Conservation (phyloP, 176 grass and related monocot species). For the Musa schizocarpa region DNA sequence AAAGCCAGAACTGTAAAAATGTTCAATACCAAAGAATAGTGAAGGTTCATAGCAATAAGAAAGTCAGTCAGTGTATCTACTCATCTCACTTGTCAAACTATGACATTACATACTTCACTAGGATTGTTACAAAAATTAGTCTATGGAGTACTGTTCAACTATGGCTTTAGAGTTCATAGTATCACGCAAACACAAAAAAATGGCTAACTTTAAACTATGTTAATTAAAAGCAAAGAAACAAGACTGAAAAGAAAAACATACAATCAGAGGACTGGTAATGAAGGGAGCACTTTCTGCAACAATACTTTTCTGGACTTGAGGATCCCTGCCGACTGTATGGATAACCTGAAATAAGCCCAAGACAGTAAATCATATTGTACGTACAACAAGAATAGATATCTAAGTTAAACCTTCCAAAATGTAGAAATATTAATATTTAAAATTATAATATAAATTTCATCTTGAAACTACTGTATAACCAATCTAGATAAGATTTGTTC, state of each 20-base stretch:
- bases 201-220: not conserved
- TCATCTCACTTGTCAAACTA: no score
- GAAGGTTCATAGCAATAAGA: not conserved
- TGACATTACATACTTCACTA: no score
- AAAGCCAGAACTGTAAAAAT: not conserved
- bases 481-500: no score
- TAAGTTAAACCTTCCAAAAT: no score
- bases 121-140: not conserved
- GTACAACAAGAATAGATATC: not conserved
- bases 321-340: conserved; percentile 78
- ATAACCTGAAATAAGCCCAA: conserved; percentile 52
- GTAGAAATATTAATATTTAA: no score
- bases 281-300: conserved; percentile 64
- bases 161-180: not conserved
- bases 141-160: not conserved
- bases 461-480: not conserved
- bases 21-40: not conserved
- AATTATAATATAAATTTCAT: not conserved
- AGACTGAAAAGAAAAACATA: conserved; percentile 20
- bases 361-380: not conserved
- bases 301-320: conserved; percentile 63
- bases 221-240: not conserved
- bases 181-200: not conserved
- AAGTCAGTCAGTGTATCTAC: not conserved
- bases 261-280: conserved; percentile 55